Base-by-base conservation (phyloP, 2,329 filamentous ascomycete genomes). In the Reticulascus tulasneorum region DNA sequence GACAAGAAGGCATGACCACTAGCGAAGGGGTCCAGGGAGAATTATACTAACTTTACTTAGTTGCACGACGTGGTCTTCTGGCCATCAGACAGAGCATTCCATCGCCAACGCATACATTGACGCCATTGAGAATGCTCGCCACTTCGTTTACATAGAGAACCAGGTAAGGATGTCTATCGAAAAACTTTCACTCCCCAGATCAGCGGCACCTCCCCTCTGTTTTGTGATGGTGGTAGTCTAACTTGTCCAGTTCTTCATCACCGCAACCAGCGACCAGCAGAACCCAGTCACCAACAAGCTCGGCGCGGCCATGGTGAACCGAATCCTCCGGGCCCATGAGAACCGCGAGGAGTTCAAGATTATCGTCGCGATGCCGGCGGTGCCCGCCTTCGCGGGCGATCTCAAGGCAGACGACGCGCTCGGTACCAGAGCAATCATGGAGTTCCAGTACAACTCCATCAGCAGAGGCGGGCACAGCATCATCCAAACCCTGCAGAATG, bases 101-200 rank as follows among this genome's bases (percentile, higher is more conserved):
- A 91, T 96, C 44, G 79, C 82, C 43, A 90, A 91, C 54, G 89
- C 89, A 2, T 94, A 94, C 53, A 79, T 85, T 22, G 72, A 84
- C 27, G 73, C 79, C 19, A 89, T 89, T 48, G 67, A 64, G 23
- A 78, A 79, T 31, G 82, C 82, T 13, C 66, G 79, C 52, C 79
- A 88, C 54, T 89, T 84, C 52, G 62, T 90, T 40, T 90, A 89
- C 58, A 88, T 90, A 23, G 84, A 90, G 56, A 89, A 90, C 51
- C 81, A 77, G 56, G 71, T 70, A 51, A 38, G 53, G 21, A 8
- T 5, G 4, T 4, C 12, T 7, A 8, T 9, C 3, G 9, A 12
- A 36, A 50, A 31, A 6, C 5, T 16, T 11, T 23, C 16, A 18
- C 19, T 13, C 16, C 10, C 11, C 3, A n/a, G n/a, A n/a, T n/a